A percentile compares a stretch with the other conserved stretches of the same genome.
phyloP scores from a whole-genome alignment of 306 rosid genomes.

The Rubus idaeus region DNA sequence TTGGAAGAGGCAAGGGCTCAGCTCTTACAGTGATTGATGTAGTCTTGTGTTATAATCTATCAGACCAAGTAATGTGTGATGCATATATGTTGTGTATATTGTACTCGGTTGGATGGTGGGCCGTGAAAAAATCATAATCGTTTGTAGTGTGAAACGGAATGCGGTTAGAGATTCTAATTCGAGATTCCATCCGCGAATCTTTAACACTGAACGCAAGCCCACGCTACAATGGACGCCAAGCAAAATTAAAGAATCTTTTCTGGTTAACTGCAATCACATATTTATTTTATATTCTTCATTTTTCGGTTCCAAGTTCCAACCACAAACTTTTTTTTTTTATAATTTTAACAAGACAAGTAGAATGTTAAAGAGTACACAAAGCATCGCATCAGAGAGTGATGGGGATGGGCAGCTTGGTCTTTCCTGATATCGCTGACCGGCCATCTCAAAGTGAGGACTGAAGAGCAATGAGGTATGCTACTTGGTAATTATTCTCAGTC shows the following conservation, averaged over 20 bases:
- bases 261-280: not conserved
- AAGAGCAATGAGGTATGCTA: conserved; percentile 7
- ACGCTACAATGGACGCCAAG: conserved; percentile 7
- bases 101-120: not conserved
- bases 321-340: no score
- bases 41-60: no score
- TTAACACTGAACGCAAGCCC: not conserved
- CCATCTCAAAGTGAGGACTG: conserved; percentile 3
- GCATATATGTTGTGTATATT: no score
- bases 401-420: not conserved
- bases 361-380: not conserved
- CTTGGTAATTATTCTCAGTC: not conserved
- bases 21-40: no score
- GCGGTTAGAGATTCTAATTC: not conserved
- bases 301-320: no score
- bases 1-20: no score
- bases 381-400: not conserved
- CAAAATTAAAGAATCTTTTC: not conserved
- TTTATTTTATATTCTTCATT: not conserved
- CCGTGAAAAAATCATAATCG: no score
- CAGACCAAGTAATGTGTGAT: no score
- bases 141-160: no score
- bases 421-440: no score
- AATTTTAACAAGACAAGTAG: not conserved
- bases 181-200: not conserved